phyloP scores from a whole-genome alignment of 768 basidiomycete genomes.

The Boletus subparvulus region DNA sequence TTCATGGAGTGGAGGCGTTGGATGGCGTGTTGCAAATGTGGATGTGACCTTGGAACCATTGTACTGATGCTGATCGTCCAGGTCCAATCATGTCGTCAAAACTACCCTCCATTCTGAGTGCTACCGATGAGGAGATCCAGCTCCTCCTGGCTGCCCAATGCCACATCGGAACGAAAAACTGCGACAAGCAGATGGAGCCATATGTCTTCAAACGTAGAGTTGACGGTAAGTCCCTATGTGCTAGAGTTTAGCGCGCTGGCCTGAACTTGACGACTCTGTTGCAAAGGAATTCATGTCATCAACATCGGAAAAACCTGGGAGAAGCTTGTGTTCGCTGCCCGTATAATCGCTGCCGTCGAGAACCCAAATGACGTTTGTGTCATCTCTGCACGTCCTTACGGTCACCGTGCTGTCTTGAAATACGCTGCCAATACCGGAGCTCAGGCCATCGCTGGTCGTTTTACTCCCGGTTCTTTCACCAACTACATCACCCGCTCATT shows the following conservation, averaged over 20 bases:
- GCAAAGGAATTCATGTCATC: constrained; percentile 86
- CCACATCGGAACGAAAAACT: constrained; percentile 98
- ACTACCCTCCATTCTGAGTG: constrained; percentile 89
- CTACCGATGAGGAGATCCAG: constrained; percentile 97
- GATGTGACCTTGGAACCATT: constrained; percentile 26
- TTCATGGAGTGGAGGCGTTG: constrained; percentile 19
- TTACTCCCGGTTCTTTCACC: constrained; percentile 98
- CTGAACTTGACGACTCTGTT: constrained; percentile 8
- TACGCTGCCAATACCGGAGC: constrained; percentile 98
- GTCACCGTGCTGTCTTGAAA: constrained; percentile 99
- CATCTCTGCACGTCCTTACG: constrained; percentile 97
- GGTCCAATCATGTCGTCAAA: constrained; percentile 69
- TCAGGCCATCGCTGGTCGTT: constrained; percentile 97
- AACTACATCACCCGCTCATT: constrained; percentile 99
- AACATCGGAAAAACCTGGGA: constrained; percentile 99
- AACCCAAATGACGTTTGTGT: constrained; percentile 98
- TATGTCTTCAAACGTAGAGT: constrained; percentile 97
- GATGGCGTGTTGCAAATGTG: constrained; percentile 35
- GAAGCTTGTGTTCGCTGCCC: constrained; percentile 97
- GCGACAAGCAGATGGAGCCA: constrained; percentile 98
- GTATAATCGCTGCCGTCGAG: constrained; percentile 95
- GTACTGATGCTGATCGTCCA: constrained; percentile 33
- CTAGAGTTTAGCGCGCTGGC: constrained; percentile 7
- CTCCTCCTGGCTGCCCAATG: constrained; percentile 92
- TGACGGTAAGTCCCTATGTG: constrained; percentile 67